Evolutionary conservation across 352 stramenopile species (phyloP), one percentile per base, ranked within the genome.

Genomic region (Globisporangium orthogonon): DNA sequence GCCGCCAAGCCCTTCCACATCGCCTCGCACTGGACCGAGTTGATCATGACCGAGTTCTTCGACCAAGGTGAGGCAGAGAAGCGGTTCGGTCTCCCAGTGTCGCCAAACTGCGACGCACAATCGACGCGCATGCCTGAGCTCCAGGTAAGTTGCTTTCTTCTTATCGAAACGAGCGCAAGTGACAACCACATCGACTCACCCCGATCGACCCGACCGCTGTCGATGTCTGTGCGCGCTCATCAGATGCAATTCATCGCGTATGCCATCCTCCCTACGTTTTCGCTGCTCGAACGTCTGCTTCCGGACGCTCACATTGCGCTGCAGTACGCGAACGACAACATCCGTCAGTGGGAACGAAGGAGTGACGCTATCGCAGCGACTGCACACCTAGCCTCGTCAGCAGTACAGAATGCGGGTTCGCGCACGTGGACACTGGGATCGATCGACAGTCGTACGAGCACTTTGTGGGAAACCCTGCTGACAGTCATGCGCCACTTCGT

Each of bases 211-310:
- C 35, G 1, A 33, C 2, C 33, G 23, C 23, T 23, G 23, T 23
- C 23, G 23, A 23, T 23, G 23, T 23, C 23, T 23, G 4, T 23
- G 28, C 7, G 3, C 47, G 18, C 15, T 39, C 18, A 9, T 29
- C 56, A 71, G 54, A 72, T 69, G 48, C 61, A 63, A n/a, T 72
- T 69, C 48, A 69, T 72, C 53, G 60, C 61, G 14, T 62, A 49
- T 35, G 54, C 61, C 0, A 61, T 72, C 28, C 53, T 72, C 31
- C 65, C 65, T 15, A 61, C 61, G 14, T 72, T 72, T 35, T 50
- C 54, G 9, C 13, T 69, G 4, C 65, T 72, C 35, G 47, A 58
- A 40, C 43, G 37, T 0, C 48, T 72, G 14, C 47, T 69, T 3
- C 65, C 61, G 13, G 30, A 43, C 17, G 54, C 65, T 31, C 41